Percentiles rank a stretch among this genome's conserved stretches.
Evolutionary conservation across 768 basidiomycete genomes (phyloP).

Genomic region (Serendipita vermifera): DNA sequence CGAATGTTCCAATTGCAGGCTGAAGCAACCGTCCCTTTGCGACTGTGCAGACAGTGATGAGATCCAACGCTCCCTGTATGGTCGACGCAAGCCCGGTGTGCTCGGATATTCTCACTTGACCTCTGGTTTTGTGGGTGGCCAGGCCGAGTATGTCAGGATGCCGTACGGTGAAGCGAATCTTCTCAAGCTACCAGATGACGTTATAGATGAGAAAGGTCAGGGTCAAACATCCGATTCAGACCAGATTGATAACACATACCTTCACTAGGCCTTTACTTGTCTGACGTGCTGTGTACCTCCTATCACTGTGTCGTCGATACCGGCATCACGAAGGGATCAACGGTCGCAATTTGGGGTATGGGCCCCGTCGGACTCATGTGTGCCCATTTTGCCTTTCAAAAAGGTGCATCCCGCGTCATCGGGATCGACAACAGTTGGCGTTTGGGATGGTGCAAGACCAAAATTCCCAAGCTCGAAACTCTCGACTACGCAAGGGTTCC

Average conservation of each 20-base stretch:
- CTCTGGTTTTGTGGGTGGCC: conserved; percentile 60
- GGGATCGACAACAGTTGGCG: conserved; percentile 50
- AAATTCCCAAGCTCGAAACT: conserved; percentile 37
- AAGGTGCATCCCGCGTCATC: conserved; percentile 57
- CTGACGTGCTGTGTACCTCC: conserved; percentile 53
- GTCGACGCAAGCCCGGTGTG: conserved; percentile 56
- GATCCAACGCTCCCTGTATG: conserved; percentile 46
- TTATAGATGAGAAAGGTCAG: conserved; percentile 55
- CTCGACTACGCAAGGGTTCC: conserved; percentile 47
- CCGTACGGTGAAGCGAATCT: conserved; percentile 61
- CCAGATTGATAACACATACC: conserved; percentile 20
- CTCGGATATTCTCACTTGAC: conserved; percentile 55
- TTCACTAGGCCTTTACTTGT: conserved; percentile 35
- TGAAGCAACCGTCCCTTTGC: conserved; percentile 62
- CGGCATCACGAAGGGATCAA: conserved; percentile 51
- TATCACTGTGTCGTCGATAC: conserved; percentile 70
- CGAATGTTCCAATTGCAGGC: conserved; percentile 52
- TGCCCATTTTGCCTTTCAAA: conserved; percentile 47
- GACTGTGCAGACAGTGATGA: conserved; percentile 52
- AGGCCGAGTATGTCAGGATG: conserved; percentile 62
- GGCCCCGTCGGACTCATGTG: conserved; percentile 55
- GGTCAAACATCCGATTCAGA: too few relatives aligned
- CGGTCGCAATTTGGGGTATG: too few relatives aligned
- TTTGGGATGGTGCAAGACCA: conserved; percentile 34
- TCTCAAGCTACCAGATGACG: conserved; percentile 49